Evolutionary conservation across 2,329 filamentous ascomycete genomes (phyloP), one percentile per base, ranked within the genome.

Genomic region (Alternaria brassicae): DNA sequence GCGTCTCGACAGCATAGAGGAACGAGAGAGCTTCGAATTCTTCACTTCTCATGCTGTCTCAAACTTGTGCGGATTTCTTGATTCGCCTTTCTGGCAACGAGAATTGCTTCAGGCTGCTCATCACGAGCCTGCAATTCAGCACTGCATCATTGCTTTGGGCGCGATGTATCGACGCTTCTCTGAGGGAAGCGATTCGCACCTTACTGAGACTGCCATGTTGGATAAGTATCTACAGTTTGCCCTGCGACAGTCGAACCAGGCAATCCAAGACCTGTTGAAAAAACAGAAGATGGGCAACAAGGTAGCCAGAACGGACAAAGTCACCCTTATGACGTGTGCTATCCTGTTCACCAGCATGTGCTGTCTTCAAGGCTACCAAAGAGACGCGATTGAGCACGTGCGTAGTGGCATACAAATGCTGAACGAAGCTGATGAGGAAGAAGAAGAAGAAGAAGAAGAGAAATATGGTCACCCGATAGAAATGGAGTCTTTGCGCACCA

Each of bases 81-180:
- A 76, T 47, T 68, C 69, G 2, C 53, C 56, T 1, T 76, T 77
- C 45, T 76, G 73, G 74, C 66, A 73, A 49, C 64, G 67, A 21
- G 70, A 75, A 44, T 44, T 76, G 12, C 61, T 75, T 1, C 72
- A 74, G 37, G 74, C 75, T 2, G 70, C 72, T n/a, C 68, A 76
- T 37, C 67, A 65, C n/a, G 58, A 70, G 52, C 67, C 70, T 5
- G 64, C 71, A 6, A 70, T 77, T 8, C 69, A 72, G 37, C 69
- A 77, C 48, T 72, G 72, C 13, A 42, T 75, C 12, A 63, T 73
- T 25, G 72, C 72, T 19, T 57, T 77, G 9, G 72, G 71, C 41
- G 70, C 75, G 6, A 70, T 76, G 68, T 71, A 77, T 53, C 70
- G 70, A 19, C 69, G 71, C n/a, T 71, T 73, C 53, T 69, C 68